Conservation (phyloP, 345 rosid species). For the Aegle marmelos region DNA sequence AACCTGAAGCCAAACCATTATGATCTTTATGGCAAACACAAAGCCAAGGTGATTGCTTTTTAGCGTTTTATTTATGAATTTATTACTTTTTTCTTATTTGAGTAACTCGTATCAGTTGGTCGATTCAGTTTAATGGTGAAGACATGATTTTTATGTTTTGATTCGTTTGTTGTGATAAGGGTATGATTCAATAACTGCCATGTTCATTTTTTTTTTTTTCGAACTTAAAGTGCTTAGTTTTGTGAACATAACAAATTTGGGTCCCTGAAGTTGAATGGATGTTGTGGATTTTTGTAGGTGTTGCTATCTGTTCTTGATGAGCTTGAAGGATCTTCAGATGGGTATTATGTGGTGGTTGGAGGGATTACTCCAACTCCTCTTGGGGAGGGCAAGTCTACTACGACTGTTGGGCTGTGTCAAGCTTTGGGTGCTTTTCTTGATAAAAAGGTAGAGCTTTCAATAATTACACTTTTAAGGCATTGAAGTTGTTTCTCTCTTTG, state of each 20-base stretch:
- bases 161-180: neutral
- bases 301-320: constrained; percentile 76
- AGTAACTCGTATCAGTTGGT: neutral
- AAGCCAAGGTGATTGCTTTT: constrained; percentile 73
- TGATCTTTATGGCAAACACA: constrained; percentile 93
- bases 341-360: constrained; percentile 93
- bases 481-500: neutral
- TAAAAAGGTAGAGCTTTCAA: constrained; percentile 59
- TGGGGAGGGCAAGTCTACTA: constrained; percentile 97
- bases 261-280: neutral
- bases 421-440: constrained; percentile 92
- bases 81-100: too few relatives aligned
- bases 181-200: neutral
- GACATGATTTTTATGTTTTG: neutral
- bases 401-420: constrained; percentile 95
- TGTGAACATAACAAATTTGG: neutral
- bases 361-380: constrained; percentile 99
- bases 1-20: constrained; percentile 64
- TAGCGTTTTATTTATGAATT: neutral
- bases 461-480: neutral
- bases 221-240: neutral
- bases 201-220: neutral
- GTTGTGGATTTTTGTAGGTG: constrained; percentile 38
- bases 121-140: neutral
- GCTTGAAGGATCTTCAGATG: constrained; percentile 66